These are phyloP conservation scores for Coleophoma crateriformis DNA, from an alignment of 2,329 filamentous ascomycete genomes.

Conservation along the genomic window DNA sequence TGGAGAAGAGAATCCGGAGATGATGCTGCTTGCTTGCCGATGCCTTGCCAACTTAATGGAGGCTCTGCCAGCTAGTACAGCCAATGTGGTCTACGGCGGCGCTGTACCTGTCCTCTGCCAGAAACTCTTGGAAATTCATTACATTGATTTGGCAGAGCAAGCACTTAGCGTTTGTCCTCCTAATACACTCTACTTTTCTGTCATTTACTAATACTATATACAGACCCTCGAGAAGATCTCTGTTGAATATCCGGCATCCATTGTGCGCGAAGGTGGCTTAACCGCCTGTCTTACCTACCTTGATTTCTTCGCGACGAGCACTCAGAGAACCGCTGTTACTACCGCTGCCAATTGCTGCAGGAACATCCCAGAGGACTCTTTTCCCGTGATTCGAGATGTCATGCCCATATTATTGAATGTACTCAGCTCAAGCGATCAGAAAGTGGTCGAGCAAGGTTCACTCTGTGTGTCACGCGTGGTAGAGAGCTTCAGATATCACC, in stretches of 20 bases:
- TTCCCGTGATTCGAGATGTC: conserved; percentile 84
- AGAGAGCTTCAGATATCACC: conserved; percentile 90
- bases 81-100: conserved; percentile 95
- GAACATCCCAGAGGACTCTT: conserved; percentile 92
- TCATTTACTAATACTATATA: conserved; percentile 6
- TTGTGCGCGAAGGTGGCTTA: conserved; percentile 90
- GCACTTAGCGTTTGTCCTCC: conserved; percentile 64
- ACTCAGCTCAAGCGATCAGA: conserved; percentile 85
- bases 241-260: conserved; percentile 88
- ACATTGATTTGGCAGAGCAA: conserved; percentile 96
- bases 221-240: conserved; percentile 94
- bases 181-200: not conserved
- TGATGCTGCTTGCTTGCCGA: conserved; percentile 94
- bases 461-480: conserved; percentile 93
- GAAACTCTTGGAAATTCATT: conserved; percentile 92
- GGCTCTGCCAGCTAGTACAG: conserved; percentile 83
- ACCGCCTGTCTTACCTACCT: conserved; percentile 94
- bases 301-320: conserved; percentile 96
- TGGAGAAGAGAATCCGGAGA: conserved; percentile 84
- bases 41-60: conserved; percentile 98
- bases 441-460: conserved; percentile 94
- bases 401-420: conserved; percentile 95
- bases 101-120: conserved; percentile 92
- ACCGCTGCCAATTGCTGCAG: conserved; percentile 98
- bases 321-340: conserved; percentile 91